Conservation (phyloP, 148 eudicot species). For the Pouteria glomerata region DNA sequence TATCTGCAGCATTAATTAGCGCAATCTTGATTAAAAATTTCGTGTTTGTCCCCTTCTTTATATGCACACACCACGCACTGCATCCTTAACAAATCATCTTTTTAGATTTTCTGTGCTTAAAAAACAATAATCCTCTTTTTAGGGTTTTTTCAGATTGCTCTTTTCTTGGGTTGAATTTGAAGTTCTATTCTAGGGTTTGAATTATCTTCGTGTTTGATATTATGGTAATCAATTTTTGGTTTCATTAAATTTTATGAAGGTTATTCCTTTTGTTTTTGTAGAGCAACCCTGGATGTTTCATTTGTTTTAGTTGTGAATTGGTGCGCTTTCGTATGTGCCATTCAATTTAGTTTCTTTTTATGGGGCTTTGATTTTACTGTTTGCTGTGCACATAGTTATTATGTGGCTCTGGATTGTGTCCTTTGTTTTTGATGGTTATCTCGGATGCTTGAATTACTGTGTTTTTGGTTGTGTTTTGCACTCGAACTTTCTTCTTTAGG, state of each 20-base stretch:
- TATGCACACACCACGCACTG: background rate
- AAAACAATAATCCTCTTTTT: too few relatives aligned
- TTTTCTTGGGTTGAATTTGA: background rate
- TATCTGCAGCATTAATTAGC: constrained; percentile 11
- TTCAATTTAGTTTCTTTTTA: background rate
- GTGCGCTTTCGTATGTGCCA: background rate
- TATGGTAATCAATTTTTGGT: constrained; percentile 2
- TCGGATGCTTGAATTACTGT: background rate
- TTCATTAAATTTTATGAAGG: background rate
- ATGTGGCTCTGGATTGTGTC: background rate
- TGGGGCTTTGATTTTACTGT: background rate
- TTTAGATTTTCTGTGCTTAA: too few relatives aligned
- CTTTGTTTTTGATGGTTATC: background rate
- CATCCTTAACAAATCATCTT: background rate
- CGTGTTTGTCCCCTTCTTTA: background rate
- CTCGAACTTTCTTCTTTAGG: too few relatives aligned
- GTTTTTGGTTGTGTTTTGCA: background rate
- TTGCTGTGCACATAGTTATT: background rate
- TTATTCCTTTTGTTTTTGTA: background rate
- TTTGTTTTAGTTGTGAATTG: background rate
- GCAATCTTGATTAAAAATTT: constrained; percentile 7
- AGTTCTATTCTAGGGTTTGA: constrained; percentile 8
- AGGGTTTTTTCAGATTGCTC: background rate
- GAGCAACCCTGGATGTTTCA: constrained; percentile 1
- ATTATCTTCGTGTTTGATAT: background rate